Percentiles rank a stretch among this genome's conserved stretches.
Evolutionary conservation across 352 stramenopile genomes (phyloP).

Genomic region (Stramenopiles sp.): DNA sequence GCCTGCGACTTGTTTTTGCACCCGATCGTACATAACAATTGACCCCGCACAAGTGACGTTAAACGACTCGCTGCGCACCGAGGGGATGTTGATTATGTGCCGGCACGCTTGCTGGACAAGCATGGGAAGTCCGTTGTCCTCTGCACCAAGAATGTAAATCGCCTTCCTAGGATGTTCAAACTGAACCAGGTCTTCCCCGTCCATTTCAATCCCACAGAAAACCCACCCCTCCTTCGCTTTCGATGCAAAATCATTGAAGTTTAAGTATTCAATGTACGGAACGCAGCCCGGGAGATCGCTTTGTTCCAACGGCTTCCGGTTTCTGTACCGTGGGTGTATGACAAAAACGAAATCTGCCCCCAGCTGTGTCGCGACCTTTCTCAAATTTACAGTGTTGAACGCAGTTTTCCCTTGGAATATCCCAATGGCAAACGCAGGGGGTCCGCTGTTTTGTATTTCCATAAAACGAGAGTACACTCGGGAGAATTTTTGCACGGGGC

Average conservation of each 20-base stretch:
- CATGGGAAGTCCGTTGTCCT: slow-evolving; percentile 27
- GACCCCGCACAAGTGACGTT: slow-evolving; percentile 27
- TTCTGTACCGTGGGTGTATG: background rate
- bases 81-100: slow-evolving; percentile 26
- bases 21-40: slow-evolving; percentile 28
- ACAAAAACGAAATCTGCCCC: background rate
- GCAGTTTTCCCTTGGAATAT: background rate
- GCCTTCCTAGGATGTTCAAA: slow-evolving; percentile 26
- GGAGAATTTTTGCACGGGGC: background rate
- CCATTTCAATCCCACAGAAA: slow-evolving; percentile 25
- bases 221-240: background rate
- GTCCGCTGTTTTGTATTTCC: background rate
- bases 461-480: background rate
- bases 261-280: background rate
- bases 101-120: slow-evolving; percentile 20
- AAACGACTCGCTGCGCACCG: slow-evolving; percentile 24
- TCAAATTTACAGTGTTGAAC: background rate
- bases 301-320: background rate
- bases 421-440: background rate
- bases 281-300: background rate
- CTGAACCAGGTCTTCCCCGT: slow-evolving; percentile 20
- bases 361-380: background rate
- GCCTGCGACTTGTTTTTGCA: slow-evolving; percentile 23
- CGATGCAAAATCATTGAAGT: slow-evolving; percentile 2
- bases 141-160: slow-evolving; percentile 27